Conservation (phyloP, 768 basidiomycete species). For the Sporobolomyces phaffii region DNA sequence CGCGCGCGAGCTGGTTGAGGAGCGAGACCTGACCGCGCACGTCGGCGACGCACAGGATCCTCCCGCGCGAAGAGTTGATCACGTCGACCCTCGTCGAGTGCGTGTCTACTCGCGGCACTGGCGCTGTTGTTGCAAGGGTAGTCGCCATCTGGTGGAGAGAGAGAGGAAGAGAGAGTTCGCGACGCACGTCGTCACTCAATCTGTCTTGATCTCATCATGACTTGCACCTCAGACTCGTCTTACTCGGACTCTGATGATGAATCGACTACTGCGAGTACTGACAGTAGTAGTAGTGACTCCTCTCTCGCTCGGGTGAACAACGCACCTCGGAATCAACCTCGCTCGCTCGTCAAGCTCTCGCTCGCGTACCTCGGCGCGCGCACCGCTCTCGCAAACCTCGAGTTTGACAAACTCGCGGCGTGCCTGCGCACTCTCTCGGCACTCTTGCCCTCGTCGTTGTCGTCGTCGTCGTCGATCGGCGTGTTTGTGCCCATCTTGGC, state of each 20-base stretch:
- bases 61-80: constrained; percentile 54
- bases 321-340: background rate
- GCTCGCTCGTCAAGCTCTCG: constrained; percentile 24
- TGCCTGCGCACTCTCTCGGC: background rate
- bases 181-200: too few species aligned
- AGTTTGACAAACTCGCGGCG: too few species aligned
- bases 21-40: constrained; percentile 58
- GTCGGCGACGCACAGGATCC: constrained; percentile 92
- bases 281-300: too few species aligned
- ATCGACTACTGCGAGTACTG: too few species aligned
- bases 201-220: too few species aligned
- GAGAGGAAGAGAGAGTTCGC: too few species aligned
- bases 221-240: background rate
- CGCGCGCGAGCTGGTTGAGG: constrained; percentile 82
- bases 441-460: background rate
- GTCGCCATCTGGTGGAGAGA: too few species aligned
- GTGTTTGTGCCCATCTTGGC: constrained; percentile 20
- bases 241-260: background rate
- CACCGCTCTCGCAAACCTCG: background rate
- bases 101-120: constrained; percentile 4
- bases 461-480: background rate
- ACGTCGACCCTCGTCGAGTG: constrained; percentile 33
- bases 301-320: background rate
- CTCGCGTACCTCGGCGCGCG: constrained; percentile 22
- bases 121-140: background rate